Evolutionary conservation across 331 rosid species (phyloP), one percentile per base, ranked within the genome.

Genomic region (Phaseolus coccineus): DNA sequence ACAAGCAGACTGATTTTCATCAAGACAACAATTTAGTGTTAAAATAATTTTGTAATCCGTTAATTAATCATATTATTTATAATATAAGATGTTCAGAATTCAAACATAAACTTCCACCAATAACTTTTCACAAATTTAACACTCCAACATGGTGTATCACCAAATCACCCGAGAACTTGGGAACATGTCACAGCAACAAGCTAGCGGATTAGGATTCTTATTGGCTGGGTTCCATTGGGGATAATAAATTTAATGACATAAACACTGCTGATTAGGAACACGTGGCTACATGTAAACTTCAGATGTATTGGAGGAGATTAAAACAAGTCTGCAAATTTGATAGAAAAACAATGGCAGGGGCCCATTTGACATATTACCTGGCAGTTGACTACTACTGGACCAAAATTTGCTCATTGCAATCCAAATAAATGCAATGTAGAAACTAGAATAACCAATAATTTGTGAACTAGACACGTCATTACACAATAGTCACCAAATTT

Each of bases 391-490:
- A 68, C 63, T 8, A 40, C 28, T 4, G 33, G 79, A 53, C 75
- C 82, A 71, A 40, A 11, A 28, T 62, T 72, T 69, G 9, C 52
- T 5, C 27, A 51, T 33, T 71, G 55, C 28, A 55, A 46, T 56
- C 72, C 74, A 62, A 56, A 59, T 62, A 74, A 81, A 69, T 69
- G 47, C 53, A 30, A 5, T 8, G 37, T 24, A 31, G 30, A 44
- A 47, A 19, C 64, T 59, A 11, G 53, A 44, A 74, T 53, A 78
- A 69, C n/a, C 84, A 78, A 78, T 61, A 78, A 69, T 78, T 78
- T 74, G 78, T 31, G 69, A 33, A 50, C 31, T 8, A 10, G 82
- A 73, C 88, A 85, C 84, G 88, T 85, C 86, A 85, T 55, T 55
- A 75, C 39, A 79, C 39, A 79, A 70, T 53, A 75, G 71, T 65